Evolutionary conservation across 805 yeast genomes (phyloP), one percentile per base, ranked within the genome.

Genomic region (Kodamaea neixiangensis): DNA sequence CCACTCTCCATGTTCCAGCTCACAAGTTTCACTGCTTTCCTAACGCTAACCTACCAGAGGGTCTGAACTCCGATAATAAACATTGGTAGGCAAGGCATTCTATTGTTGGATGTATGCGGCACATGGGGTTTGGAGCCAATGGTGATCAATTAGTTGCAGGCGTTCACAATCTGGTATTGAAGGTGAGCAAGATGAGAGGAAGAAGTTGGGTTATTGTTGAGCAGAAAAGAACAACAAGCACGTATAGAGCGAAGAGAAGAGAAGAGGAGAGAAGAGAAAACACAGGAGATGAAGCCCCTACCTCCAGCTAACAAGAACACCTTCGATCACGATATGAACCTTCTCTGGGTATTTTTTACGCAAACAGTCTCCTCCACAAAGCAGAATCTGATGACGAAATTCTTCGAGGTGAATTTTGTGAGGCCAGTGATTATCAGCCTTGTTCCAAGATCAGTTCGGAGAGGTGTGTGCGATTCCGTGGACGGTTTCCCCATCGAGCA

Each of bases 101-200:
- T 37, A 37, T 37, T 37, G 41, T 37, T 37, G 41, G 41, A 37
- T 17, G 41, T 19, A 37, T 19, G 21, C 41, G 41, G 41, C 21
- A 37, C n/a, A 9, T 17, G 19, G 6, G 41, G 41, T 37, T 37
- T 14, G 41, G 41, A 37, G 41, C 41, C n/a, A 37, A 15, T 19
- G 19, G 31, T 25, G 31, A 25, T 25, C 31, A 25, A 14, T 37
- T 37, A 15, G 41, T 19, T 19, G n/a, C 41, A 10, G 21, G 41
- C 41, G 19, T 37, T 37, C 41, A 37, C 31, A 25, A 25, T 25
- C 31, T 37, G 20, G 17, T 33, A 6, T 33, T 5, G n/a, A 13
- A 33, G n/a, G 37, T 11, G n/a, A 33, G n/a, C 14, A 5, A 33
- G 37, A 33, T 11, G 10, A 33, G 15, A n/a, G n/a, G n/a, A n/a